A percentile compares a stretch with the other conserved stretches of the same genome.
phyloP scores from a whole-genome alignment of 345 rosid species.

The Pugionium cornutum region DNA sequence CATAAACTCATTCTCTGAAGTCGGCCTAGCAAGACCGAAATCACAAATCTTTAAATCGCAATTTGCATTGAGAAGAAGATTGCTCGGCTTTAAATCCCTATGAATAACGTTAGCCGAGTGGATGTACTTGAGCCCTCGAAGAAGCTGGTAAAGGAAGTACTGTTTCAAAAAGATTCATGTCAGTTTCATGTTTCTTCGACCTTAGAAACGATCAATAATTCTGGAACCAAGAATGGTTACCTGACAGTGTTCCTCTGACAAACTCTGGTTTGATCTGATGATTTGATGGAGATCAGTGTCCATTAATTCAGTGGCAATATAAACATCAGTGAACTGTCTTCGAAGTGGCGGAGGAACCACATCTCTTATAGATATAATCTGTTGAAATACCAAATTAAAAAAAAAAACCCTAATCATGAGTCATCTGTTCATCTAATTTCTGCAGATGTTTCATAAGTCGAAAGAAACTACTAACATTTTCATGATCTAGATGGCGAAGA shows the following conservation, averaged over 20 bases:
- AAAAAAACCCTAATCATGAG: background rate
- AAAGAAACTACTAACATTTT: constrained; percentile 56
- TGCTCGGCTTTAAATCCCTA: constrained; percentile 92
- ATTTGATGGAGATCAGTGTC: constrained; percentile 98
- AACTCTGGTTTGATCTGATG: constrained; percentile 76
- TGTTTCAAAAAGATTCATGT: constrained; percentile 40
- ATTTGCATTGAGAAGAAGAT: constrained; percentile 79
- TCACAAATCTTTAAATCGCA: constrained; percentile 94
- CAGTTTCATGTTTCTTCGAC: constrained; percentile 7
- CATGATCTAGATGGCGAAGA: constrained; percentile 94
- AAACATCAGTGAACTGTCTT: constrained; percentile 84
- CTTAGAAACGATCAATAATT: background rate
- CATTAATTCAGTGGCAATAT: constrained; percentile 83
- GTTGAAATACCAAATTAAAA: constrained; percentile 22
- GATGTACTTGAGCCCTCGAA: constrained; percentile 90
- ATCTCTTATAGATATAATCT: constrained; percentile 81
- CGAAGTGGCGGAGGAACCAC: constrained; percentile 90
- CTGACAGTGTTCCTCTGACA: constrained; percentile 98
- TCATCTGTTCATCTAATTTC: constrained; percentile 4
- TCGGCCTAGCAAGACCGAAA: constrained; percentile 91
- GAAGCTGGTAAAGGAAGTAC: constrained; percentile 95
- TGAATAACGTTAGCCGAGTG: constrained; percentile 98
- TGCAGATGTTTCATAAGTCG: background rate
- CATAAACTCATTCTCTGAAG: constrained; percentile 91
- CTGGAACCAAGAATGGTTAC: constrained; percentile 37